These are phyloP conservation scores for Dothideomycetes sp. DNA, from an alignment of 2,329 filamentous ascomycete species.

Conservation along the genomic window DNA sequence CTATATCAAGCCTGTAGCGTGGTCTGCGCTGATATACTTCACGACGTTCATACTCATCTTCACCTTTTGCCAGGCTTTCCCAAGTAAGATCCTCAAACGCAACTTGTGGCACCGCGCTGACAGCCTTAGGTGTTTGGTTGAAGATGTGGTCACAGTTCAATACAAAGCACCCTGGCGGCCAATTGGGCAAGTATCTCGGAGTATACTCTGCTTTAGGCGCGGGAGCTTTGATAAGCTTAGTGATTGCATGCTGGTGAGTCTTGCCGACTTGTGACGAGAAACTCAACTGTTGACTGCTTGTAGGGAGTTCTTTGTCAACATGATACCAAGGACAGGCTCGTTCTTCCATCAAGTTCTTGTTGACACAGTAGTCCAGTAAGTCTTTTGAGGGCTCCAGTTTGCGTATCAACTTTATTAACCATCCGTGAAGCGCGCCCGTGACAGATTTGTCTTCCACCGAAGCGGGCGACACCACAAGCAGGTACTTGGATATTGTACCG, in stretches of 20 bases:
- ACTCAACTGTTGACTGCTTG: too few species aligned
- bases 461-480: slow-evolving; percentile 34
- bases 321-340: slow-evolving; percentile 10
- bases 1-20: too few species aligned
- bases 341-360: slow-evolving; percentile 26
- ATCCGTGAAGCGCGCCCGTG: slow-evolving; percentile 19
- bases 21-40: too few species aligned
- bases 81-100: background rate
- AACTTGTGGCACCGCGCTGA: too few species aligned
- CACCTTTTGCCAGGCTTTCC: background rate
- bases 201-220: background rate
- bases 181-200: slow-evolving; percentile 17
- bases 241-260: background rate
- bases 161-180: slow-evolving; percentile 29
- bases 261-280: too few species aligned
- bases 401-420: too few species aligned
- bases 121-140: too few species aligned
- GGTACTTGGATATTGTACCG: too few species aligned
- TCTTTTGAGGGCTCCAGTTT: too few species aligned
- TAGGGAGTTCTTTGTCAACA: slow-evolving; percentile 4
- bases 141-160: too few species aligned
- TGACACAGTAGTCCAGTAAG: slow-evolving; percentile 16
- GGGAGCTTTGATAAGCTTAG: background rate
- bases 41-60: background rate
- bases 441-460: slow-evolving; percentile 34